Evolutionary conservation across 2,329 filamentous ascomycete species (phyloP).

Genomic region (Colletotrichum scovillei): DNA sequence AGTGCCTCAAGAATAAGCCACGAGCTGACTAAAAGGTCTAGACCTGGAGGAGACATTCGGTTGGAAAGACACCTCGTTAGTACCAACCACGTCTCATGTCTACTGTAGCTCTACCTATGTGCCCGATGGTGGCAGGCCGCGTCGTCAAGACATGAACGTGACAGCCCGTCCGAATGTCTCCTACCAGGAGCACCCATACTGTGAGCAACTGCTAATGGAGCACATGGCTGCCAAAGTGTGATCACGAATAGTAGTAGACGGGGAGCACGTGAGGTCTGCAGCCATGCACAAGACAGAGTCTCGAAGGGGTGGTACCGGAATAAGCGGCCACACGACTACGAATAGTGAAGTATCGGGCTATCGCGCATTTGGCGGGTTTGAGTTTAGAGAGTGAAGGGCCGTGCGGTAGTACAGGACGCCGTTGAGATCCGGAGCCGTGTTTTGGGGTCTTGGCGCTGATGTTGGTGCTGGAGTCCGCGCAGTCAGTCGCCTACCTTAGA

Average conservation of each 20-base stretch:
- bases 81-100: neutral
- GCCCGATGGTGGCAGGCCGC: neutral
- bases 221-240: conserved; percentile 2
- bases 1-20: neutral
- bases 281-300: conserved; percentile 2
- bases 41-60: neutral
- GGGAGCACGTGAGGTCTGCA: conserved; percentile 17
- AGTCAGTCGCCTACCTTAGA: neutral
- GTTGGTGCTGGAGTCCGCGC: conserved; percentile 8
- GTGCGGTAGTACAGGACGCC: conserved; percentile 29
- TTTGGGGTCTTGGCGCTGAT: conserved; percentile 32
- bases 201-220: neutral
- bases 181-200: conserved; percentile 5
- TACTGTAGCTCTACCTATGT: neutral
- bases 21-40: neutral
- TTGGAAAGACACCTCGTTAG: neutral
- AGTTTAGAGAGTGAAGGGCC: conserved; percentile 13
- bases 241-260: neutral
- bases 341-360: neutral
- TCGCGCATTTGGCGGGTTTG: conserved; percentile 6
- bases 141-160: conserved; percentile 5
- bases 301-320: neutral
- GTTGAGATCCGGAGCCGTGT: conserved; percentile 34
- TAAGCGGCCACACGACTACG: neutral
- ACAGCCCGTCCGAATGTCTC: neutral